Conservation (phyloP, 371 early-diverging fungal genomes). For the Mucor plumbeus region DNA sequence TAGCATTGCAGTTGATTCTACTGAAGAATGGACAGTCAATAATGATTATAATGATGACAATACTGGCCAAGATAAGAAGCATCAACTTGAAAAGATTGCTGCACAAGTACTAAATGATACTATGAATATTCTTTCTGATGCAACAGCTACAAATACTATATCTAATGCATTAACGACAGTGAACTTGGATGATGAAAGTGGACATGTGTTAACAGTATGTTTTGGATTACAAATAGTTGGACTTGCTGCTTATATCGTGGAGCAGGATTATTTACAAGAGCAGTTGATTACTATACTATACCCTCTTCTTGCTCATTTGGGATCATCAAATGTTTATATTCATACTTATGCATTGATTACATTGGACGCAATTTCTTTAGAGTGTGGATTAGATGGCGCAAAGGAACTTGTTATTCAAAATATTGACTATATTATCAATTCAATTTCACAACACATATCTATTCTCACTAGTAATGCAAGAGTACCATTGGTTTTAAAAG, state of each 20-base stretch:
- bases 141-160: slow-evolving; percentile 7
- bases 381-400: slow-evolving; percentile 36
- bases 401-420: slow-evolving; percentile 55
- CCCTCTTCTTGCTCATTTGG: slow-evolving; percentile 60
- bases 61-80: background rate
- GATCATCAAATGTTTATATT: slow-evolving; percentile 44
- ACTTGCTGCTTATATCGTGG: slow-evolving; percentile 29
- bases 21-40: slow-evolving; percentile 21
- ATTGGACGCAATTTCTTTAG: slow-evolving; percentile 39
- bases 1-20: background rate
- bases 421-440: slow-evolving; percentile 70
- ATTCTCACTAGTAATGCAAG: slow-evolving; percentile 46
- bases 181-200: slow-evolving; percentile 28
- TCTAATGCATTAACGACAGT: slow-evolving; percentile 13
- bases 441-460: slow-evolving; percentile 54
- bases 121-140: slow-evolving; percentile 22
- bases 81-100: slow-evolving; percentile 13
- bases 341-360: slow-evolving; percentile 49
- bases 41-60: background rate
- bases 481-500: slow-evolving; percentile 62
- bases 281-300: slow-evolving; percentile 63
- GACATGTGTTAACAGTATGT: slow-evolving; percentile 36
- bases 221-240: slow-evolving; percentile 40
- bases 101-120: slow-evolving; percentile 31
- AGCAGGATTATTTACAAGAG: slow-evolving; percentile 27